Evolutionary conservation across 2,329 filamentous ascomycete species (phyloP).

Genomic region (Balansia obtecta): DNA sequence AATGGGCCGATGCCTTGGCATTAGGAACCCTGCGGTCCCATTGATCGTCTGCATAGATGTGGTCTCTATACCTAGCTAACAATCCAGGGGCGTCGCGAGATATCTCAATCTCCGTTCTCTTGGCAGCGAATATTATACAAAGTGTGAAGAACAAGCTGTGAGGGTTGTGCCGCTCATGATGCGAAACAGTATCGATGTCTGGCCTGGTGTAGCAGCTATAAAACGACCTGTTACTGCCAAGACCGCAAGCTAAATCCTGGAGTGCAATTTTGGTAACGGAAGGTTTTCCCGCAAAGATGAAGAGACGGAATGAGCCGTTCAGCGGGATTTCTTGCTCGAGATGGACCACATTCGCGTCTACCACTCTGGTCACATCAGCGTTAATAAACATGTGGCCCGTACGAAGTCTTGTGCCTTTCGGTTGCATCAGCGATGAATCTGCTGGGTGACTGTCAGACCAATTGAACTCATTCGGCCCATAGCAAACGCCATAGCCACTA

Average conservation of each 20-base stretch:
- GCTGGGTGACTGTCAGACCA: constrained; percentile 66
- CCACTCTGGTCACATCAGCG: constrained; percentile 71
- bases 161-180: constrained; percentile 75
- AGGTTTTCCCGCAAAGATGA: constrained; percentile 68
- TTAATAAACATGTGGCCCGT: constrained; percentile 68
- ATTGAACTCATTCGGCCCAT: constrained; percentile 71
- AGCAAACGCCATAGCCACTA: constrained; percentile 80
- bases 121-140: constrained; percentile 60
- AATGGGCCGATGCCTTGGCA: constrained; percentile 64
- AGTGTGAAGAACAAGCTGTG: constrained; percentile 75
- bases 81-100: constrained; percentile 54
- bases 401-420: constrained; percentile 50
- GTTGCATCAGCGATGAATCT: constrained; percentile 56
- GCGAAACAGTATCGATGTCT: constrained; percentile 50
- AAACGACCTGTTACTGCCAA: constrained; percentile 59
- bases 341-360: constrained; percentile 81
- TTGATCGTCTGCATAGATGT: constrained; percentile 78
- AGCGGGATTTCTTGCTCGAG: constrained; percentile 81
- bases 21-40: constrained; percentile 58
- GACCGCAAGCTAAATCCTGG: constrained; percentile 52
- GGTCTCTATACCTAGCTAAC: constrained; percentile 64
- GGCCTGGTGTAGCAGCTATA: constrained; percentile 51
- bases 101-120: constrained; percentile 60
- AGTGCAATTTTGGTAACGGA: constrained; percentile 49
- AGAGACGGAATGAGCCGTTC: constrained; percentile 80